A percentile compares a stretch with the other conserved stretches of the same genome.
phyloP scores from a whole-genome alignment of 768 basidiomycete genomes.

The Krasilnikovozyma curviuscula region DNA sequence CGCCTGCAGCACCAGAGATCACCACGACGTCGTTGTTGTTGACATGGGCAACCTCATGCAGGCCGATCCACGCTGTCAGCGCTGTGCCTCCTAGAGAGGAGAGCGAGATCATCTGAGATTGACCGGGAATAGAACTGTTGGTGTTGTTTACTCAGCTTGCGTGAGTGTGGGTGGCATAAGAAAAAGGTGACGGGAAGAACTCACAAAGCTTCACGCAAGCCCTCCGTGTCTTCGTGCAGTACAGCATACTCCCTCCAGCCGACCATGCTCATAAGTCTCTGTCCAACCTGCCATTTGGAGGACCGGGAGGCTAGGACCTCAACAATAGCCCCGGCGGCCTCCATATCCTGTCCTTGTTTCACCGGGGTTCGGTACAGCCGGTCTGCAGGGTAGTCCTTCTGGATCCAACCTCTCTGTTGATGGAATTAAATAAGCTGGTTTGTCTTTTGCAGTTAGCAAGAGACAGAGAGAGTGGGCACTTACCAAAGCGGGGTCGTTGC shows the following conservation, averaged over 20 bases:
- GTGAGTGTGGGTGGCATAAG: too few relatives aligned
- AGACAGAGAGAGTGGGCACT: too few relatives aligned
- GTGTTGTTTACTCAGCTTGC: too few relatives aligned
- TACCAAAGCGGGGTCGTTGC: conserved; percentile 20
- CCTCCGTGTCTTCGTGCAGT: conserved; percentile 8
- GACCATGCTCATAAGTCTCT: conserved; percentile 3
- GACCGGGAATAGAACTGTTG: conserved; percentile 8
- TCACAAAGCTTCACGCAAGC: conserved; percentile 10
- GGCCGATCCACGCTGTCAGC: conserved; percentile 20
- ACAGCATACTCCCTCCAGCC: conserved; percentile 18
- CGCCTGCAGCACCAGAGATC: conserved; percentile 23
- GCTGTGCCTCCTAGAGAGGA: conserved; percentile 15
- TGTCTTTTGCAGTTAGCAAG: conserved; percentile 16
- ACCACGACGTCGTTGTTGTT: conserved; percentile 18
- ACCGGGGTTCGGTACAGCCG: conserved; percentile 14
- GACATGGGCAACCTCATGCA: conserved; percentile 16
- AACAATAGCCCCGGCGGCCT: conserved; percentile 10
- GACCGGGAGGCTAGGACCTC: conserved; percentile 15
- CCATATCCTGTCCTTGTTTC: conserved; percentile 12
- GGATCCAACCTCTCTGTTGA: neutral
- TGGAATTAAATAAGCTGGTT: conserved; percentile 1
- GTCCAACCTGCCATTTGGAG: conserved; percentile 14
- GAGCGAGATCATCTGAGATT: conserved; percentile 14
- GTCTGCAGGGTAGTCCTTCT: too few relatives aligned
- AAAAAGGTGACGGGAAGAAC: too few relatives aligned